Evolutionary conservation across 2,329 filamentous ascomycete species (phyloP), one percentile per base, ranked within the genome.

Genomic region (Claviceps purpurea): DNA sequence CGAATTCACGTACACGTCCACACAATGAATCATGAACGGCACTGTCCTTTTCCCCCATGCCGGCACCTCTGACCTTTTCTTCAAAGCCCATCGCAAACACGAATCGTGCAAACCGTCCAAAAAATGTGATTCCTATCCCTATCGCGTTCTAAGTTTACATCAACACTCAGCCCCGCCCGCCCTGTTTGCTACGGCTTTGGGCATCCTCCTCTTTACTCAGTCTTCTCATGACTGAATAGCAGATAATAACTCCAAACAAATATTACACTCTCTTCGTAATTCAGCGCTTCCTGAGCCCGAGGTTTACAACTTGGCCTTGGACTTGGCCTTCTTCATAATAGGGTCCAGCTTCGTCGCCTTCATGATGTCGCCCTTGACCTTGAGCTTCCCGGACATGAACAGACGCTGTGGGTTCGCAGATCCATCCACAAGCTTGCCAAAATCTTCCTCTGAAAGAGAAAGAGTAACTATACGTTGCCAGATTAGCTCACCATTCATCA

Each of bases 301-400:
- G 6, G 47, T 63, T 74, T 82, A 90, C 72, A 95, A 73, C 79
- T 95, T 95, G 60, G 87, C 79, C 77, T 88, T 87, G 63, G 73
- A 76, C 74, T 89, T 85, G 40, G 87, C 86, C 77, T 89, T 93
- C 78, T 89, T 89, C 58, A 95, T 73, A 63, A 97, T 85, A 42
- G 89, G 87, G 72, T 96, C 89, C 71, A 96, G 81, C 82, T 94
- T 95, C 55, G 90, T 96, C 40, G 93, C 87, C 81, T 96, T 96
- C 91, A 97, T 97, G 56, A 97, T 82, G 68, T 97, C 89, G 57
- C 93, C 93, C 81, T 89, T 94, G 67, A 97, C 81, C 86, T 97
- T 98, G 65, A 98, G 77, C 78, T 95, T 96, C 63, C 93, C 93
- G n/a, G 81, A 81, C 91, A 98, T 97, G 74, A 97, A 96, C 58